These are phyloP conservation scores for Croton setiger DNA, from an alignment of 441 rosid species.

Conservation along the genomic window DNA sequence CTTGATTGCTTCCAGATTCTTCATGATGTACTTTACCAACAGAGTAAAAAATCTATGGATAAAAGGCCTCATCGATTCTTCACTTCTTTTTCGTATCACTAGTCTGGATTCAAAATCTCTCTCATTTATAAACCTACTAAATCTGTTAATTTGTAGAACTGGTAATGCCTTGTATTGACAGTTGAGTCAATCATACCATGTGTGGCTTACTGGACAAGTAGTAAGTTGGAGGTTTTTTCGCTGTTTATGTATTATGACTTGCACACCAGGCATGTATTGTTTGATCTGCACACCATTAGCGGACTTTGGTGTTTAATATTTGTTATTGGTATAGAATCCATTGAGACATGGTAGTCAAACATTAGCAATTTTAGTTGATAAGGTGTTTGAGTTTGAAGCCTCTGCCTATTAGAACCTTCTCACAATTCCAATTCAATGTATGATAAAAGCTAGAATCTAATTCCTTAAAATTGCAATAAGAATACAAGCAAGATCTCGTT, in stretches of 20 bases:
- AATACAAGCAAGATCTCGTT: background rate
- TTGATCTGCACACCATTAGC: background rate
- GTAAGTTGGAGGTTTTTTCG: background rate
- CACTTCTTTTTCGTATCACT: background rate
- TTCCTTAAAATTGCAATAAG: background rate
- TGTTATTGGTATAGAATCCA: background rate
- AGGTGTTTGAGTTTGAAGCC: background rate
- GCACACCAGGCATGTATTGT: background rate
- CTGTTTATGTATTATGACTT: background rate
- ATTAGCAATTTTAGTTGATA: background rate
- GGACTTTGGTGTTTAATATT: background rate
- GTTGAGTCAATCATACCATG: background rate
- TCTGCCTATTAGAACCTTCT: slow-evolving; percentile 4
- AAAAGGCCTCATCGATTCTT: background rate
- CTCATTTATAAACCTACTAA: background rate
- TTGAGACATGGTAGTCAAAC: background rate
- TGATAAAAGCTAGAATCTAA: background rate
- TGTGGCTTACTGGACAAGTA: background rate
- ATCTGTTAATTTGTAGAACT: background rate
- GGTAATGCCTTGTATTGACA: background rate
- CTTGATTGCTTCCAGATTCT: background rate
- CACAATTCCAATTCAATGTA: background rate
- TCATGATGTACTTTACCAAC: background rate
- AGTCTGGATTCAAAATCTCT: background rate
- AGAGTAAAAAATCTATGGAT: background rate